Evolutionary conservation across 495 filamentous ascomycete species (phyloP).

Genomic region (Alectoria sarmentosa): DNA sequence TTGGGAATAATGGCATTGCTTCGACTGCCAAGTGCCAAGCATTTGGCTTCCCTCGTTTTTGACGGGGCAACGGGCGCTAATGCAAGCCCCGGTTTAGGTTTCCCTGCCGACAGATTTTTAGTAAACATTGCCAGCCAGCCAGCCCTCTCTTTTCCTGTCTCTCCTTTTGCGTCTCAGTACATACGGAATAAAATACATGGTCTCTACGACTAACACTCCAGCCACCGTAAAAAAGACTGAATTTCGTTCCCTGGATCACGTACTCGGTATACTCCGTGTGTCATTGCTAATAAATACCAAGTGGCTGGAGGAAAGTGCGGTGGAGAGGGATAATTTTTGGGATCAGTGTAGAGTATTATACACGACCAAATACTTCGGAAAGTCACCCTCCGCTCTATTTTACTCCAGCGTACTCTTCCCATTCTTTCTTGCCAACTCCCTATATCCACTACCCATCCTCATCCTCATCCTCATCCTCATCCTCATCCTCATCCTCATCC

Average conservation of each 20-base stretch:
- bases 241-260: background rate
- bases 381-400: slow-evolving; percentile 5
- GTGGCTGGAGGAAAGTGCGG: slow-evolving; percentile 17
- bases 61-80: background rate
- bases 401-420: background rate
- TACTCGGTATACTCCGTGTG: background rate
- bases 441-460: background rate
- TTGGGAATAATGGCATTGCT: background rate
- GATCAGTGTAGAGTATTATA: background rate
- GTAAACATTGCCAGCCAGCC: slow-evolving; percentile 5
- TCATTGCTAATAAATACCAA: slow-evolving; percentile 7
- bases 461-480: background rate
- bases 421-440: background rate
- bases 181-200: background rate
- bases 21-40: background rate
- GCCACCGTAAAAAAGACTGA: no score
- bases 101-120: background rate
- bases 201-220: slow-evolving; percentile 13
- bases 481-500: slow-evolving; percentile 2
- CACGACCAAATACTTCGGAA: slow-evolving; percentile 1
- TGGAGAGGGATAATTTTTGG: background rate
- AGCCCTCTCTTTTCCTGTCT: background rate
- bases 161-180: background rate
- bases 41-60: background rate
- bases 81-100: background rate